A percentile compares a stretch with the other conserved stretches of the same genome.
Conservation (phyloP, 345 rosid genomes). For the Populus tremula region DNA sequence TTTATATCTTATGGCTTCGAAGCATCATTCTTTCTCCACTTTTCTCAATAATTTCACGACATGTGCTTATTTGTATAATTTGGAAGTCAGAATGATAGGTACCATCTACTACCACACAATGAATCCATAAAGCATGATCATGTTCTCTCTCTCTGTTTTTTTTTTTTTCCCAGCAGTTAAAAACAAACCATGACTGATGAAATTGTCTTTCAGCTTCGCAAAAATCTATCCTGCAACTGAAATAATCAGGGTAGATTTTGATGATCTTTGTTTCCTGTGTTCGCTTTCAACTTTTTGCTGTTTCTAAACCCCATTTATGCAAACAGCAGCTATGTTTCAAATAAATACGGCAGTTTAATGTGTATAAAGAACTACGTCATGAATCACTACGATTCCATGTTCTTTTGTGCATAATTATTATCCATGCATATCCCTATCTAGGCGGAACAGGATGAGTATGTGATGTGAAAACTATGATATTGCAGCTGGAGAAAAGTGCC, state of each 20-base stretch:
- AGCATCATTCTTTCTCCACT: background rate
- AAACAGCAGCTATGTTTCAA: background rate
- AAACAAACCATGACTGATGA: background rate
- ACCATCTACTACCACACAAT: background rate
- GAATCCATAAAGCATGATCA: background rate
- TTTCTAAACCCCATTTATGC: background rate
- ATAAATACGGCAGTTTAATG: background rate
- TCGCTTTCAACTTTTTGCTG: background rate
- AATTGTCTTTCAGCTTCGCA: background rate
- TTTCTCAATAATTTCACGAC: background rate
- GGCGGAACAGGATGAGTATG: conserved; percentile 4
- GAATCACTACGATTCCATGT: background rate
- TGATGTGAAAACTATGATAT: background rate
- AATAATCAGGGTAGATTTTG: background rate
- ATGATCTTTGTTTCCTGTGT: background rate
- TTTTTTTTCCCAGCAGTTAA: too few species aligned
- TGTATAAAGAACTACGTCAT: background rate
- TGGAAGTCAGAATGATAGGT: background rate
- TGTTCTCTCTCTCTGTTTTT: too few species aligned
- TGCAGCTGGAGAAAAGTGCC: conserved; percentile 95
- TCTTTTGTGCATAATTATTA: background rate
- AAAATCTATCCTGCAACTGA: background rate
- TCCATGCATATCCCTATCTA: background rate
- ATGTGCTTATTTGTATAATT: too few species aligned
- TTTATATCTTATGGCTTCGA: background rate